Evolutionary conservation across 768 basidiomycete genomes (phyloP), one percentile per base, ranked within the genome.

Genomic region (Pholiota molesta): DNA sequence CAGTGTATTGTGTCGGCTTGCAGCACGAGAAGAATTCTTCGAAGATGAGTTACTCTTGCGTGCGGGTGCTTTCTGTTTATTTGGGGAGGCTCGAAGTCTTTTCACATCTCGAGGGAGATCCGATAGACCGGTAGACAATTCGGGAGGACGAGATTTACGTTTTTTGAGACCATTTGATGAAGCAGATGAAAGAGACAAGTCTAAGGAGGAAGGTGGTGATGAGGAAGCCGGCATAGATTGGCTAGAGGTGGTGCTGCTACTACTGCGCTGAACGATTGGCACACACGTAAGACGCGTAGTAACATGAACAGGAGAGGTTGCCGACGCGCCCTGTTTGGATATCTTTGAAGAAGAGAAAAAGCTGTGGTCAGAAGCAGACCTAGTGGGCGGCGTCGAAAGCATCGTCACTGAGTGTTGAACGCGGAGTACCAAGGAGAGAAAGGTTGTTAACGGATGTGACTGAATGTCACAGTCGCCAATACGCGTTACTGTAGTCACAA

Each of bases 61-160:
- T 72, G 76, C 78, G 21, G 68, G 67, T 39, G 69, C 62, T 61
- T 71, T 73, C 51, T 75, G 73, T 28, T 64, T 58, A 28, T 56
- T 60, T 0, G 69, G 66, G 5, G 66, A 64, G 8, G 73, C 69
- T 26, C 78, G 78, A 1, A 78, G 73, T 45, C 78, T 72, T 65
- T 83, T 82, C 58, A 77, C 76, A 9, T 74, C 73, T 52, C 78
- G 75, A 23, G 78, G 79, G 21, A 77, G 64, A 33, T 73, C 67
- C n/a, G 67, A 61, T 19, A 63, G 56, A 1, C 11, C 35, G 9
- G 42, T 29, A 59, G 37, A 61, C 52, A 53, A 55, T 4, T 57
- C 52, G 40, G 66, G 33, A 0, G 74, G 71, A 52, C 66, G 49
- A 28, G 71, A 70, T 67, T 78, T 80, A 55, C 80, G 78, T 60